Evolutionary conservation across 768 basidiomycete genomes (phyloP), one percentile per base, ranked within the genome.

Genomic region (Tulasnella sp.): DNA sequence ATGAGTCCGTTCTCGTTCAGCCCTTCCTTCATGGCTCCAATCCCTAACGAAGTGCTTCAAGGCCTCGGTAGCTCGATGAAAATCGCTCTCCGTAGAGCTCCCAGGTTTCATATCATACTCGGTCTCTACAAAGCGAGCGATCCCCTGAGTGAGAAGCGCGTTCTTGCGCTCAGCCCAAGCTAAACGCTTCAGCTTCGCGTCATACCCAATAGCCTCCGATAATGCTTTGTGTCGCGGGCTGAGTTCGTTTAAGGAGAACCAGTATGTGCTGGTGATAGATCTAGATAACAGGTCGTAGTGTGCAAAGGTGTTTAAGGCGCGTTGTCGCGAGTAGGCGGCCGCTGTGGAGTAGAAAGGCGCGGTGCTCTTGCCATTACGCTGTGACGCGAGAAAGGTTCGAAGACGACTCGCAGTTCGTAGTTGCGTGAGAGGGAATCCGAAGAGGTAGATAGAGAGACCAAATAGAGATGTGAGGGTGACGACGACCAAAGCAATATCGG

Each of bases 1-100:
- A 62, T 84, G 81, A 24, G 80, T 80, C 46, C 66, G 70, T 2
- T 71, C 71, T n/a, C 84, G 75, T 67, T 87, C 84, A 4, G 38
- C 42, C 1, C 66, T 64, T 0, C 83, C 83, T 60, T 82, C 80
- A 4, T 67, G 66, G 64, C 81, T 83, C 84, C 84, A 85, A 65
- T 87, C 84, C 4, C 84, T 74, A 22, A 85, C 74, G 60, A 83
- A 82, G 66, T 85, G 84, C 68, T 83, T 83, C 61, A 87, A 65
- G 1, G 80, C 68, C 67, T 85, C 82, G 10, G 78, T 70, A 3
- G 79, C 78, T 12, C 79, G 73, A 22, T 73, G 74, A 10, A 82
- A 65, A 62, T 80, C 78, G 7, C 71, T 72, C 34, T 59, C 3
- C 63, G 17, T 52, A 49, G 27, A 30, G 9, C 22, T 25, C 17